Percentiles rank a stretch among this genome's conserved stretches.
Conservation (phyloP, 2,329 filamentous ascomycete genomes). For the Scedosporium minutisporum region DNA sequence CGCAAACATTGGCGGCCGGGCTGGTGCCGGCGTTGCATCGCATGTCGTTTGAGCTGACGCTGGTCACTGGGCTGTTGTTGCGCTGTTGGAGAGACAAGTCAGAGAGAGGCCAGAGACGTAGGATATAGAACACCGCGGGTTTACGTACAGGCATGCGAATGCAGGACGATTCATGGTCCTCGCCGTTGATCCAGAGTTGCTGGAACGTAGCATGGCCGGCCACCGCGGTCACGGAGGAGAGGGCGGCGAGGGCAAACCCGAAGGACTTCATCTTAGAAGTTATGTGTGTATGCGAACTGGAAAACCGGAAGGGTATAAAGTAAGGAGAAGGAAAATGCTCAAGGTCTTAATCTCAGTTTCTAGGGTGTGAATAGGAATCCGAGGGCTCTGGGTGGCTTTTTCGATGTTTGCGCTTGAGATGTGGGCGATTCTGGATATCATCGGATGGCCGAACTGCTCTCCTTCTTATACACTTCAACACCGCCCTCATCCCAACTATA, state of each 20-base stretch:
- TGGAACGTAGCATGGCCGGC: conserved; percentile 41
- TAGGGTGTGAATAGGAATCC: neutral
- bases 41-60: conserved; percentile 32
- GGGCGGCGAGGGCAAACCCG: neutral
- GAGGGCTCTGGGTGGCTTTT: neutral
- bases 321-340: neutral
- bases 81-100: conserved; percentile 13
- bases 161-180: conserved; percentile 19
- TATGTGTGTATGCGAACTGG: no score
- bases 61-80: conserved; percentile 41
- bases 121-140: neutral
- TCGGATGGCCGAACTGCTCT: neutral
- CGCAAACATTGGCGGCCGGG: conserved; percentile 30
- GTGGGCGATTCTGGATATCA: no score
- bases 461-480: neutral
- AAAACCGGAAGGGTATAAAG: neutral
- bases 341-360: neutral
- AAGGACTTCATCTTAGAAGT: conserved; percentile 3
- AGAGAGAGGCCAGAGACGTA: neutral
- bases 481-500: neutral
- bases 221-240: conserved; percentile 16
- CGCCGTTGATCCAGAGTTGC: conserved; percentile 33
- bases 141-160: conserved; percentile 11
- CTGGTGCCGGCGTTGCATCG: conserved; percentile 34
- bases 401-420: neutral